A percentile compares a stretch with the other conserved stretches of the same genome.
Conservation (phyloP, 306 rosid genomes). For the Trichosanthes truncata region DNA sequence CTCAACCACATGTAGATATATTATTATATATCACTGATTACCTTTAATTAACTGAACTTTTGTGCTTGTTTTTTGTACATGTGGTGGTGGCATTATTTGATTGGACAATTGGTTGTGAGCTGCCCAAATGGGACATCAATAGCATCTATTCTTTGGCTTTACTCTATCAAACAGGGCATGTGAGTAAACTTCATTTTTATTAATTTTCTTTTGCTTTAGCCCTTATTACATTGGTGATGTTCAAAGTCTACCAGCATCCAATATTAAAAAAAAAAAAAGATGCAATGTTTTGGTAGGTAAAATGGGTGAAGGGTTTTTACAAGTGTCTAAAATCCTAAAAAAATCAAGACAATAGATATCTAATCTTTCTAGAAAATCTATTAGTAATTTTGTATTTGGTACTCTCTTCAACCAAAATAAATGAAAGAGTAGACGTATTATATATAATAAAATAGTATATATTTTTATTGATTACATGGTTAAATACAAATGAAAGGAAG, state of each 20-base stretch:
- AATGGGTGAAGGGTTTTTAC: neutral
- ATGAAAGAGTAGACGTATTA: too few species aligned
- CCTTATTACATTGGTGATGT: neutral
- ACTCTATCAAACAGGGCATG: neutral
- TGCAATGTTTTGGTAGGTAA: neutral
- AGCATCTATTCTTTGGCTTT: neutral
- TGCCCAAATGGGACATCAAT: neutral
- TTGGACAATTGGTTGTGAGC: neutral
- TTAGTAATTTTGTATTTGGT: too few species aligned
- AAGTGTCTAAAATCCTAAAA: neutral
- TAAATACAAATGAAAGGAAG: too few species aligned
- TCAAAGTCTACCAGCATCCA: neutral
- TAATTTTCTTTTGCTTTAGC: neutral
- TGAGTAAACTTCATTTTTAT: neutral
- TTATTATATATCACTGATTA: neutral
- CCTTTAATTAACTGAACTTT: neutral
- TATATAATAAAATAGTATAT: too few species aligned
- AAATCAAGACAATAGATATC: neutral
- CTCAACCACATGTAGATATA: neutral
- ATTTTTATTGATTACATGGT: too few species aligned
- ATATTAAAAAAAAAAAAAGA: neutral
- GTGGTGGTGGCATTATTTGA: conserved; percentile 1
- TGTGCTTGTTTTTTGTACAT: neutral
- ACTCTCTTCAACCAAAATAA: too few species aligned
- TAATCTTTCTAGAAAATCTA: too few species aligned